Conservation (phyloP, 139 green algal genomes). For the Micromonas commoda region DNA sequence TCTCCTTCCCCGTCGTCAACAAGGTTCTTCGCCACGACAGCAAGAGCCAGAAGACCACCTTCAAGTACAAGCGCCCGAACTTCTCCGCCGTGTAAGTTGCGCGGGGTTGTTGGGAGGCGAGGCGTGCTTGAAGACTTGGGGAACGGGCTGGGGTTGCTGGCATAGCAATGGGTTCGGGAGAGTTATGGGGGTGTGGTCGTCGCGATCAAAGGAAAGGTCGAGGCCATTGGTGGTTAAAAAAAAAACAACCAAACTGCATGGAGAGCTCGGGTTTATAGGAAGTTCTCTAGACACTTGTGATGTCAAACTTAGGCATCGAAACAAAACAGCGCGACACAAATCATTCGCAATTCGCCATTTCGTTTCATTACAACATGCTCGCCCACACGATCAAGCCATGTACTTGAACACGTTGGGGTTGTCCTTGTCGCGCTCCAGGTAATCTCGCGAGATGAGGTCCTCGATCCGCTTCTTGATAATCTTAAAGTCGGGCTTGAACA, state of each 20-base stretch:
- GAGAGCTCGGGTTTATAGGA: too few species aligned
- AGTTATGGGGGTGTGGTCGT: too few species aligned
- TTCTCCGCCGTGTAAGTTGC: slow-evolving; percentile 52
- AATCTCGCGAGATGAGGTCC: slow-evolving; percentile 89
- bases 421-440: slow-evolving; percentile 78
- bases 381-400: slow-evolving; percentile 48
- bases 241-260: too few species aligned
- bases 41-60: slow-evolving; percentile 65
- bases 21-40: slow-evolving; percentile 49
- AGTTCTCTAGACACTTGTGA: too few species aligned
- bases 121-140: slow-evolving; percentile 1
- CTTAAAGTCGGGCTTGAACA: slow-evolving; percentile 96
- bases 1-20: slow-evolving; percentile 69
- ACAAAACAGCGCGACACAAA: too few species aligned
- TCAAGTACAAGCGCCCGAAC: slow-evolving; percentile 80
- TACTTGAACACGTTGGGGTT: slow-evolving; percentile 71
- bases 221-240: too few species aligned
- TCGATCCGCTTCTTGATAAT: slow-evolving; percentile 97
- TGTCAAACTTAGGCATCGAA: too few species aligned
- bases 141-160: not conserved
- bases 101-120: not conserved
- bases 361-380: too few species aligned
- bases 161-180: not conserved
- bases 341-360: too few species aligned
- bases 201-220: too few species aligned